Conservation (phyloP, 2,329 filamentous ascomycete genomes). For the Cytospora leucostoma region DNA sequence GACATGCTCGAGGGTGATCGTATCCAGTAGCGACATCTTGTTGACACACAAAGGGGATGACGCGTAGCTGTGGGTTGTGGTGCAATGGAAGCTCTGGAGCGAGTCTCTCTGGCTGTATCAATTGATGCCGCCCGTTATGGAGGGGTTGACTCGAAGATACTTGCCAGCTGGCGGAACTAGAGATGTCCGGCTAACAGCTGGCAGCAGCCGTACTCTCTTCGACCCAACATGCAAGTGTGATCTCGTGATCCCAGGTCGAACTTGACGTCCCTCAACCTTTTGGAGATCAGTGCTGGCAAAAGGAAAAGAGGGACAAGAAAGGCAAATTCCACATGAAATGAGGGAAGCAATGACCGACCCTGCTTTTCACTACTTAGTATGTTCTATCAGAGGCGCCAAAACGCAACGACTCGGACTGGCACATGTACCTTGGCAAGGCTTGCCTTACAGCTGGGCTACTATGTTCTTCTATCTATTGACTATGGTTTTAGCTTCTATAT, state of each 20-base stretch:
- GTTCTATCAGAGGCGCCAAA: too few relatives aligned
- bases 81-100: not conserved
- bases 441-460: too few relatives aligned
- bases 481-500: too few relatives aligned
- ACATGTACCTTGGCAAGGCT: too few relatives aligned
- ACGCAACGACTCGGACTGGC: too few relatives aligned
- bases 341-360: too few relatives aligned
- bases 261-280: too few relatives aligned
- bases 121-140: not conserved
- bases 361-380: too few relatives aligned
- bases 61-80: not conserved
- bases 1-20: conserved; percentile 73
- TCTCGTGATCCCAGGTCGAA: not conserved
- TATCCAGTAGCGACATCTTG: conserved; percentile 60
- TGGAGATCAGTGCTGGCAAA: too few relatives aligned
- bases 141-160: not conserved
- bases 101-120: not conserved
- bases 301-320: too few relatives aligned
- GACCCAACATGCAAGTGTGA: not conserved
- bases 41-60: not conserved
- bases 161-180: not conserved
- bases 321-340: too few relatives aligned
- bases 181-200: not conserved
- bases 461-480: too few relatives aligned
- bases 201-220: not conserved